Conservation (phyloP, 176 grass and related monocot species). For the Bromus sterilis region DNA sequence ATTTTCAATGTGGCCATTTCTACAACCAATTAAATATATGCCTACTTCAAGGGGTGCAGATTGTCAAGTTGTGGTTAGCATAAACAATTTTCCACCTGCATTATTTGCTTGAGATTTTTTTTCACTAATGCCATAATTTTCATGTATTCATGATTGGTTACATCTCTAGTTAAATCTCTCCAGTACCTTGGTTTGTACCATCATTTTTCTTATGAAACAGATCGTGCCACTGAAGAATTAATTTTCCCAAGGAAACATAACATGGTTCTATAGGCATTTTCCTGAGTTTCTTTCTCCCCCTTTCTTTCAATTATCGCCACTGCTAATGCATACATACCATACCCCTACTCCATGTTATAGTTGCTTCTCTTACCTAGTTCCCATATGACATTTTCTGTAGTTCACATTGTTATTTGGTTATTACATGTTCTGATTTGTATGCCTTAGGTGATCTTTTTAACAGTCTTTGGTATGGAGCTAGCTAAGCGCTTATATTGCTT, state of each 20-base stretch:
- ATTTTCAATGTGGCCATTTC: not conserved
- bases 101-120: not conserved
- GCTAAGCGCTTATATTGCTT: too few relatives aligned
- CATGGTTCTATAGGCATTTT: not conserved
- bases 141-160: not conserved
- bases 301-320: not conserved
- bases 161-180: not conserved
- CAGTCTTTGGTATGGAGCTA: too few relatives aligned
- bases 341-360: not conserved
- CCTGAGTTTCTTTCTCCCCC: not conserved
- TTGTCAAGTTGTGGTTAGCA: not conserved
- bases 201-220: not conserved
- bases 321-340: not conserved
- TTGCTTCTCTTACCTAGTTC: not conserved
- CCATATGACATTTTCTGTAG: not conserved
- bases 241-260: not conserved
- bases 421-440: not conserved
- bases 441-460: not conserved
- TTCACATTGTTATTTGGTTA: not conserved
- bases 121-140: not conserved
- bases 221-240: not conserved
- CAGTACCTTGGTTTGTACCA: not conserved
- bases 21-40: not conserved
- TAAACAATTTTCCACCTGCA: not conserved
- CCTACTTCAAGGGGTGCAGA: not conserved